Percentiles rank a stretch among this genome's conserved stretches.
phyloP scores from a whole-genome alignment of 371 early-diverging fungal genomes.

The Mucor indicus region DNA sequence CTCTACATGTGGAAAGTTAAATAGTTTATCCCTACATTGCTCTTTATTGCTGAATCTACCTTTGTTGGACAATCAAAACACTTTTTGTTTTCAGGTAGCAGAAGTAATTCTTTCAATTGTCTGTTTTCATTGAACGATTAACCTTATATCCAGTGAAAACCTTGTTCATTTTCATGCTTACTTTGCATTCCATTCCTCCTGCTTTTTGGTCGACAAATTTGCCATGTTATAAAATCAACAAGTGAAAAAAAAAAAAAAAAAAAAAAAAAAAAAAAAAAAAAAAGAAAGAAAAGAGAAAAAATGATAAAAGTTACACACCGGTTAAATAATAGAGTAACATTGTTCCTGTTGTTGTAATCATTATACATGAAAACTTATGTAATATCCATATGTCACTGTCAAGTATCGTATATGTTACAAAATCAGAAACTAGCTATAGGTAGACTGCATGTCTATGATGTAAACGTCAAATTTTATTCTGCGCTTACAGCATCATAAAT shows the following conservation, averaged over 20 bases:
- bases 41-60: conserved; percentile 22
- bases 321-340: too few relatives aligned
- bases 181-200: conserved; percentile 15
- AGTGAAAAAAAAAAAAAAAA: background rate
- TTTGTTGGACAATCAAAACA: conserved; percentile 66
- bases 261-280: background rate
- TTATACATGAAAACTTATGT: too few relatives aligned
- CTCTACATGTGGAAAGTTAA: conserved; percentile 31
- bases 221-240: background rate
- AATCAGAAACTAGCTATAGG: too few relatives aligned
- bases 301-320: background rate
- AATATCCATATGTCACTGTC: too few relatives aligned
- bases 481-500: too few relatives aligned
- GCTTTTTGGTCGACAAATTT: conserved; percentile 9
- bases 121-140: conserved; percentile 5
- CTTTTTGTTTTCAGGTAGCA: conserved; percentile 57
- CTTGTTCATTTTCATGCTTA: background rate
- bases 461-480: too few relatives aligned
- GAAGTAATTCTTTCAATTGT: conserved; percentile 32
- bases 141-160: background rate
- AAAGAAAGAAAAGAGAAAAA: background rate
- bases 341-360: too few relatives aligned
- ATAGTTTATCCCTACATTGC: background rate
- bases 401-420: too few relatives aligned
- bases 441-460: too few relatives aligned